Evolutionary conservation across 2,329 filamentous ascomycete species (phyloP).

Genomic region (Aspergillus sp.): DNA sequence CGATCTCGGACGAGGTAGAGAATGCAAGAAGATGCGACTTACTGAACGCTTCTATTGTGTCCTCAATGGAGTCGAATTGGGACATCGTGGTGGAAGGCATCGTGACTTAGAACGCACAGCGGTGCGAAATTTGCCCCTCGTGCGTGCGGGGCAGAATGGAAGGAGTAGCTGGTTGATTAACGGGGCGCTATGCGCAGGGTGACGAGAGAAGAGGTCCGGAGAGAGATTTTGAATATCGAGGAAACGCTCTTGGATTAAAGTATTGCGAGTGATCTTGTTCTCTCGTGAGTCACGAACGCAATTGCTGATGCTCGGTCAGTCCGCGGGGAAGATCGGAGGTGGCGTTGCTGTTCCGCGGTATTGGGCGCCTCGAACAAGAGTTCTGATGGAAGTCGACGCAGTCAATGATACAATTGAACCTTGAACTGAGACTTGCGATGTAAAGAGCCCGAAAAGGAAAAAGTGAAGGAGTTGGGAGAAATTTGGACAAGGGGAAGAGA

Average conservation of each 20-base stretch:
- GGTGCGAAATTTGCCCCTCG: conserved; percentile 24
- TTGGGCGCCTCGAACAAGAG: neutral
- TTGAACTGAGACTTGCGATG: too few relatives aligned
- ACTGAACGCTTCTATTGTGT: conserved; percentile 42
- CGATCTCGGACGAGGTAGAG: neutral
- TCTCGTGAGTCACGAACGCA: neutral
- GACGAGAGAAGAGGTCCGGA: neutral
- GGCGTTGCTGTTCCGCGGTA: neutral
- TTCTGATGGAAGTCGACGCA: neutral
- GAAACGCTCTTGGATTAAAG: too few relatives aligned
- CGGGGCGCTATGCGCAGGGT: neutral
- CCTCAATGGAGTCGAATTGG: conserved; percentile 42
- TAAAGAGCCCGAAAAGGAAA: neutral
- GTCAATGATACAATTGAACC: neutral
- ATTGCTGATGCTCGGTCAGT: neutral
- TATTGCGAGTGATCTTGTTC: too few relatives aligned
- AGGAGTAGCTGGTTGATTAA: neutral
- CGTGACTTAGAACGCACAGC: conserved; percentile 5
- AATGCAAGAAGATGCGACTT: conserved; percentile 16
- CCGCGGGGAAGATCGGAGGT: conserved; percentile 1
- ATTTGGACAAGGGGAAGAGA: conserved; percentile 3
- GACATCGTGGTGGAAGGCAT: conserved; percentile 36
- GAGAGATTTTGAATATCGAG: neutral
- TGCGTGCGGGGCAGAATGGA: conserved; percentile 11
- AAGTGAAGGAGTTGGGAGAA: neutral